A percentile compares a stretch with the other conserved stretches of the same genome.
Evolutionary conservation across 2,329 filamentous ascomycete genomes (phyloP).

Genomic region (Bipolaris gigantea): DNA sequence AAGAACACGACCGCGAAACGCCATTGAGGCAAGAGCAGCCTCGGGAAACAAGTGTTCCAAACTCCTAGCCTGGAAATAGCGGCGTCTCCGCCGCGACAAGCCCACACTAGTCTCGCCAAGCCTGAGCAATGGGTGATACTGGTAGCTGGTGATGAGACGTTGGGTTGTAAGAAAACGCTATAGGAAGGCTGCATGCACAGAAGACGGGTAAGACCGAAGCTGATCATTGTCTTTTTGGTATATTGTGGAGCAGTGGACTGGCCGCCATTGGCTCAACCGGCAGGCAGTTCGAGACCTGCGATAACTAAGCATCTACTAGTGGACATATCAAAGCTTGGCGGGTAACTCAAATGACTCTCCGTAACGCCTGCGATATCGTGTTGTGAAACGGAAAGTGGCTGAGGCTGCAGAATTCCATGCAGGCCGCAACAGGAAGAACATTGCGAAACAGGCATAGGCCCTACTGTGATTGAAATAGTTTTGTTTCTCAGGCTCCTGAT

Average conservation of each 20-base stretch:
- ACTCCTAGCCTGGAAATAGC: slow-evolving; percentile 22
- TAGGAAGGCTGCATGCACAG: neutral
- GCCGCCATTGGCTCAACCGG: neutral
- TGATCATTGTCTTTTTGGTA: neutral
- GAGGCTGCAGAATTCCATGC: slow-evolving; percentile 13
- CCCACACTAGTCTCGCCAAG: neutral
- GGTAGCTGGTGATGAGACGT: slow-evolving; percentile 16
- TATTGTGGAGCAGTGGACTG: neutral
- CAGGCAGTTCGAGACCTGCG: neutral
- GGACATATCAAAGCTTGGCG: slow-evolving; percentile 30
- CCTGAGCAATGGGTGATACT: slow-evolving; percentile 9
- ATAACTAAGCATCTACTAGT: slow-evolving; percentile 27
- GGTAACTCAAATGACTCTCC: slow-evolving; percentile 20
- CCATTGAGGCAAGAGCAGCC: slow-evolving; percentile 28
- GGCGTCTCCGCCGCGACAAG: neutral
- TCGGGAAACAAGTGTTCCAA: slow-evolving; percentile 17
- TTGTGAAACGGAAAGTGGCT: slow-evolving; percentile 29
- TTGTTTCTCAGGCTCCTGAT: neutral
- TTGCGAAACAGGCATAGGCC: neutral
- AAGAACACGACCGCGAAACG: slow-evolving; percentile 26
- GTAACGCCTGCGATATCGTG: neutral
- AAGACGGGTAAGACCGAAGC: neutral
- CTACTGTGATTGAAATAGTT: neutral
- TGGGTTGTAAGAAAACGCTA: slow-evolving; percentile 8
- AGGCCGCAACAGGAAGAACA: neutral